Base-by-base conservation (phyloP, 495 filamentous ascomycete species). In the Penicillium cataractarum region DNA sequence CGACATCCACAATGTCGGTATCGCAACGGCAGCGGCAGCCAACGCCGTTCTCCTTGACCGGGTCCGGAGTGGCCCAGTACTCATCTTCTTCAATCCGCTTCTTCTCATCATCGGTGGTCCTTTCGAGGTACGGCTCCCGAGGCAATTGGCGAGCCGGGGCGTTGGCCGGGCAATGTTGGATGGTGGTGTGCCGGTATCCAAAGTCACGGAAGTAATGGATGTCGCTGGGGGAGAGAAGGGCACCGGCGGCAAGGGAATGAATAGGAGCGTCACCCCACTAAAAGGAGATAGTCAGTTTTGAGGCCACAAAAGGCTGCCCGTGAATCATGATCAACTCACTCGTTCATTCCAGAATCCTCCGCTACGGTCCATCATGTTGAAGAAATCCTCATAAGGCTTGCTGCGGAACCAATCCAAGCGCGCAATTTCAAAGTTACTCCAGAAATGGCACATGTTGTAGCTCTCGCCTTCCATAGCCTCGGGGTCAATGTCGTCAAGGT, bases 401-500 rank as follows among this genome's bases (percentile, higher is more conserved):
- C 92, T 97, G 66, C 95, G 86, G 85, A 97, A 97, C 83, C 92
- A 99, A 80, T 91, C 89, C 56, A 99, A 83, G 57, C 89, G 87
- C 21, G 95, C 95, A 78, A 99, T 99, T 78, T 99, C 95, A 61
- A 99, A 99, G 74, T 99, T 99, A 82, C 92, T 97, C 95, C 95
- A 99, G 83, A 98, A 99, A 82, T 99, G 95, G 78, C 95, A 99
- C 95, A 99, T 99, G 81, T 99, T 99, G 81, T 99, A 99, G 65
- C 85, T 90, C 71, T 99, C 95, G 61, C 92, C 91, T 71, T 97
- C 96, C 95, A 99, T 99, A 19, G 89, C 87, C 71, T 98, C 96
- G 0, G 88, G 86, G 72, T 98, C 92, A 48, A 97, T 87, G 50
- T 97, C 91, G 37, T 90, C 88, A 17, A 92, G 73, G 29, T 83